A percentile compares a stretch with the other conserved stretches of the same genome.
Conservation (phyloP, 2,329 filamentous ascomycete genomes). For the Penicillium rolfsii region DNA sequence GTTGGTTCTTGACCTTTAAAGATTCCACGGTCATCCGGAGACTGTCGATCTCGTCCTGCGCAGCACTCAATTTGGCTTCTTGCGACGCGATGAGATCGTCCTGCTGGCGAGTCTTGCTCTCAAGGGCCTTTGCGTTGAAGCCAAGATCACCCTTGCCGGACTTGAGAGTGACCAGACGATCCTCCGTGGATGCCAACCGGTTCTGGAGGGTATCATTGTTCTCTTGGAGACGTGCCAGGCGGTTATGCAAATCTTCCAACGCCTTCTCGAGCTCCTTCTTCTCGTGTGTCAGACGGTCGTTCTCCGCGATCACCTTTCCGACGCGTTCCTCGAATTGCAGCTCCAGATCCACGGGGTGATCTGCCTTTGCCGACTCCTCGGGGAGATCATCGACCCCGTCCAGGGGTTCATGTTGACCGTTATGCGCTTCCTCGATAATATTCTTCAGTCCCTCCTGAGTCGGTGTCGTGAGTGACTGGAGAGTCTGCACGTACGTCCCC, state of each 20-base stretch:
- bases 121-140: conserved; percentile 49
- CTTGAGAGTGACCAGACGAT: conserved; percentile 56
- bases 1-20: conserved; percentile 50
- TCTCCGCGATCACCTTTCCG: conserved; percentile 53
- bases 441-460: conserved; percentile 52
- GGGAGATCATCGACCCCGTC: conserved; percentile 44
- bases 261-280: conserved; percentile 54
- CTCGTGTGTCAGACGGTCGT: conserved; percentile 62
- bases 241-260: conserved; percentile 59
- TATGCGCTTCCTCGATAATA: conserved; percentile 52
- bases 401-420: conserved; percentile 43
- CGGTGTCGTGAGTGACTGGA: conserved; percentile 48
- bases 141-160: conserved; percentile 53
- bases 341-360: conserved; percentile 48
- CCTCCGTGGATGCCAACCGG: conserved; percentile 52
- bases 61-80: conserved; percentile 66
- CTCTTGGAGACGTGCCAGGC: conserved; percentile 60
- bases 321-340: conserved; percentile 54
- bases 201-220: conserved; percentile 53
- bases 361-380: conserved; percentile 39
- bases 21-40: conserved; percentile 50
- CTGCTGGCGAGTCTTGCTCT: conserved; percentile 62
- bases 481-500: conserved; percentile 57
- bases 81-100: conserved; percentile 72
- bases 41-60: conserved; percentile 50